Base-by-base conservation (phyloP, 2,329 filamentous ascomycete genomes). In the Aspergillus pseudoglaucus region DNA sequence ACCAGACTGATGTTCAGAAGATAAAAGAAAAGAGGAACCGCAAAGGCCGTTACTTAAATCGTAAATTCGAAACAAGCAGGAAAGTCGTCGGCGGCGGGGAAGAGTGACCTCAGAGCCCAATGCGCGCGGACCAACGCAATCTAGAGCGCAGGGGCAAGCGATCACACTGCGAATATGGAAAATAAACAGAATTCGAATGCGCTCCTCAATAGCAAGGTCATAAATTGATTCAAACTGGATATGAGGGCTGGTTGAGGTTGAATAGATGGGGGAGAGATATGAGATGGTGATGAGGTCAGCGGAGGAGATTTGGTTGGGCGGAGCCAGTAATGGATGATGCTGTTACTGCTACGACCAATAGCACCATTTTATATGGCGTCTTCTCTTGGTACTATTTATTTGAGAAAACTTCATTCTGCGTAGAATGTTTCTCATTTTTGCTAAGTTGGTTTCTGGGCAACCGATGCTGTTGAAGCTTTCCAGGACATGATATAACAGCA, bases 61-160 rank as follows among this genome's bases (percentile, higher is more conserved):
- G n/a, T 22, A 39, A 12, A 18, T 20, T 12, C 17, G 17, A 39
- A 39, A 18, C 37, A 39, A 39, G 37, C 37, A 20, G 18, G 37
- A 6, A 39, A 39, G 37, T 25, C 40, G 40, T 12, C 12, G 40
- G 40, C 30, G 53, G 48, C 44, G 49, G 39, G 42, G 27, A 45
- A 47, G 35, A 48, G 51, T 55, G 53, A 55, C 51, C 49, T 54
- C 47, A 58, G 49, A 52, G 50, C 39, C 48, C 48, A 54, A 50
- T 49, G 54, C 50, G 48, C 49, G 47, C 48, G 47, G 40, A 25
- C 40, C 40, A 27, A 18, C 20, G 22, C 17, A 18, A 10, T 39
- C 7, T 18, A 18, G 17, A 39, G 17, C 17, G 18, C 17, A 8
- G 37, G 8, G 15, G 18, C 17, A 2, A 18, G 8, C 6, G 33